Evolutionary conservation across 1,139 yeast species (phyloP), one percentile per base, ranked within the genome.

Genomic region (Kurtzmaniella natalensis): DNA sequence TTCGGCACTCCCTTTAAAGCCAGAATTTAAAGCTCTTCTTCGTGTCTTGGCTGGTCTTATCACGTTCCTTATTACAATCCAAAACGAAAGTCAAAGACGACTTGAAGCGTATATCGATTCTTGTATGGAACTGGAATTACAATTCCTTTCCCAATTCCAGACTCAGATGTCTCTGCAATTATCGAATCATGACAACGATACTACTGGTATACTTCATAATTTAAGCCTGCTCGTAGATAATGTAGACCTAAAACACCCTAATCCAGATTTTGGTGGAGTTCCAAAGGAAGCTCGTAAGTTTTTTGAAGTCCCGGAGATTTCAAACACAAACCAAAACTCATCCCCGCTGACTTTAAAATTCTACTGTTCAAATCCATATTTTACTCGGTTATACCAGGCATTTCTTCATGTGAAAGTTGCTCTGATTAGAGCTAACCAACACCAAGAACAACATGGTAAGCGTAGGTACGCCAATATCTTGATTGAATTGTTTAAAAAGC

Each of bases 401-500:
- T 57, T 60, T 33, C 43, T 57, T 17, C 58, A 55, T 31, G 45
- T 59, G 1, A 23, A 16, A 11, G 5, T 37, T 53, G 13, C 14
- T 14, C 16, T 16, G 13, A 13, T 17, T 17, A 16, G 16, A 18
- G n/a, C 20, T 17, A 16, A 21, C 23, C 23, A 21, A 5, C 9
- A 16, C 14, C n/a, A 26, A 26, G 29, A 26, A 4, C 15, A 17
- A 7, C 14, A 4, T 23, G 8, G 14, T 16, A 23, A 23, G 14
- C 16, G 16, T 5, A 17, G 11, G 17, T 55, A 53, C 37, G 36
- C 46, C 20, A 39, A 40, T 28, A 39, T 59, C 6, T 49, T 61
- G 55, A 33, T 60, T 5, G 41, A 40, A 5, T 34, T 56, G 21
- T 61, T 46, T 41, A 59, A 58, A 34, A 47, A 43, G 26, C 55